Conservation (phyloP, 768 basidiomycete genomes). For the Trichaptum fuscoviolaceum region DNA sequence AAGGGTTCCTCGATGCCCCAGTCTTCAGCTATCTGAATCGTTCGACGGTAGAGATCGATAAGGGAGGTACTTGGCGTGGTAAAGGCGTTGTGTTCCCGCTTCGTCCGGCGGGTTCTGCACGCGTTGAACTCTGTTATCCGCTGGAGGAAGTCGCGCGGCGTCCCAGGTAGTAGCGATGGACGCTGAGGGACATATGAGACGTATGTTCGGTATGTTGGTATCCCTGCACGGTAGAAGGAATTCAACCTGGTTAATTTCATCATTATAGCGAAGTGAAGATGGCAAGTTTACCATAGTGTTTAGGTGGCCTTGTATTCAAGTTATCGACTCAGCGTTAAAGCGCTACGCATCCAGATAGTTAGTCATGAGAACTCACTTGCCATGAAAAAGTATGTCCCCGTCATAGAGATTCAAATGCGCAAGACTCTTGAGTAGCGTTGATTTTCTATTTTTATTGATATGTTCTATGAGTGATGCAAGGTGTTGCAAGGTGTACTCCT, state of each 20-base stretch:
- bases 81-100: slow-evolving; percentile 19
- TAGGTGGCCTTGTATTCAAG: slow-evolving; percentile 37
- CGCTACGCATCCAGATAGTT: background rate
- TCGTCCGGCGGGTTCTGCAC: slow-evolving; percentile 25
- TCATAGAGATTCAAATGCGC: slow-evolving; percentile 71
- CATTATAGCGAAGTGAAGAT: too few species aligned
- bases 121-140: slow-evolving; percentile 48
- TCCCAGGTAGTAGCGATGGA: slow-evolving; percentile 78
- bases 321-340: slow-evolving; percentile 1
- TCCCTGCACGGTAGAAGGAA: slow-evolving; percentile 36
- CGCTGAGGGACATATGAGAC: slow-evolving; percentile 88
- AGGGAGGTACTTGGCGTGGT: slow-evolving; percentile 14
- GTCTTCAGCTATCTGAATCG: slow-evolving; percentile 46
- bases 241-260: too few species aligned
- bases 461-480: background rate
- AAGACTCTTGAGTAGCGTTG: slow-evolving; percentile 79
- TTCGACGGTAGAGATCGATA: slow-evolving; percentile 23
- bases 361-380: slow-evolving; percentile 45
- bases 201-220: slow-evolving; percentile 71
- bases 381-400: slow-evolving; percentile 59
- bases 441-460: slow-evolving; percentile 39
- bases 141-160: slow-evolving; percentile 67
- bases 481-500: slow-evolving; percentile 10
- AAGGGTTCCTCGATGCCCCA: slow-evolving; percentile 68
- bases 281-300: slow-evolving; percentile 33